Percentiles rank a stretch among this genome's conserved stretches.
Conservation (phyloP, 768 basidiomycete species). For the Podaxis rugospora region DNA sequence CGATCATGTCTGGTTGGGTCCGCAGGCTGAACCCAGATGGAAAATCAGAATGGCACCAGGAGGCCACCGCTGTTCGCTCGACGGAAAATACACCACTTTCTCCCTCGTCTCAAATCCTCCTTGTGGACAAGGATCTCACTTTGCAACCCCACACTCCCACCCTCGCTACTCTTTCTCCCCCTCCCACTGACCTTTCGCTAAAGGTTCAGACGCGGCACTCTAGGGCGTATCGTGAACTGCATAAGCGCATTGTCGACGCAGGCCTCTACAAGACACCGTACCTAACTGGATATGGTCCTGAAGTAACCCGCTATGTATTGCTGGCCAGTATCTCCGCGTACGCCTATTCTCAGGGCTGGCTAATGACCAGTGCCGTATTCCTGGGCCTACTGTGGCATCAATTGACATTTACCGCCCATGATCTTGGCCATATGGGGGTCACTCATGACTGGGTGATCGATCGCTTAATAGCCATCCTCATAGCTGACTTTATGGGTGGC, state of each 20-base stretch:
- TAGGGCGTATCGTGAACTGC: constrained; percentile 75
- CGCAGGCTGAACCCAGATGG: constrained; percentile 36
- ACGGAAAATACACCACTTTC: constrained; percentile 24
- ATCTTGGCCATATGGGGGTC: constrained; percentile 92
- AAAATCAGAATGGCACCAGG: constrained; percentile 55
- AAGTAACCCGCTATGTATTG: constrained; percentile 72
- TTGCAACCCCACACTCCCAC: constrained; percentile 27
- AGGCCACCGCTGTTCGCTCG: constrained; percentile 44
- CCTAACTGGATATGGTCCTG: constrained; percentile 85
- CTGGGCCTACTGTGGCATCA: constrained; percentile 96
- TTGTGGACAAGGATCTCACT: constrained; percentile 42
- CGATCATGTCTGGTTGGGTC: constrained; percentile 82
- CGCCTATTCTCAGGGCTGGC: constrained; percentile 61
- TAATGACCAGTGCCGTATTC: constrained; percentile 68
- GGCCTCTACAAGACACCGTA: constrained; percentile 86
- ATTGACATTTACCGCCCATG: constrained; percentile 87
- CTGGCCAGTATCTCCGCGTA: constrained; percentile 57
- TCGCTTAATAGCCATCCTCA: constrained; percentile 68
- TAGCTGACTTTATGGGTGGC: constrained; percentile 89
- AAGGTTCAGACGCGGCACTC: constrained; percentile 64
- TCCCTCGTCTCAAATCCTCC: constrained; percentile 53
- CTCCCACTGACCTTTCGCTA: constrained; percentile 50
- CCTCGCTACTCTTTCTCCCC: constrained; percentile 46
- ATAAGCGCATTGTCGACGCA: constrained; percentile 65
- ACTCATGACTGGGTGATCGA: constrained; percentile 85